Evolutionary conservation across 2,329 filamentous ascomycete genomes (phyloP).

Genomic region (Aspergillus ruber): DNA sequence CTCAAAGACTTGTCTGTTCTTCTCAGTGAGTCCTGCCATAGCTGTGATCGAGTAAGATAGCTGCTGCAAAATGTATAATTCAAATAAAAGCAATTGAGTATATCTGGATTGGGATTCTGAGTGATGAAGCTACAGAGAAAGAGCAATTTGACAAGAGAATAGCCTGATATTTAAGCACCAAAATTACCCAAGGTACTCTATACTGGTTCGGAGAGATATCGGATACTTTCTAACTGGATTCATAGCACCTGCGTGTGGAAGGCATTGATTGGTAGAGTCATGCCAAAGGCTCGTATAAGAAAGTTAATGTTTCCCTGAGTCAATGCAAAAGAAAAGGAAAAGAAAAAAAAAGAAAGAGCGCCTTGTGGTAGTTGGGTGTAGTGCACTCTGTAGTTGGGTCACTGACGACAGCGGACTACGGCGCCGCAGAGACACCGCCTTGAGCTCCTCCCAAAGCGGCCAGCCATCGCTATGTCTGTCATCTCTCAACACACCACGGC

Average conservation of each 20-base stretch:
- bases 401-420: constrained; percentile 7
- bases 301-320: background rate
- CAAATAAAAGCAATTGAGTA: background rate
- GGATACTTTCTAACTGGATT: constrained; percentile 18
- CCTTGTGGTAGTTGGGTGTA: background rate
- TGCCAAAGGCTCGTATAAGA: background rate
- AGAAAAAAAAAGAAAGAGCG: background rate
- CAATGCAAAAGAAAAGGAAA: background rate
- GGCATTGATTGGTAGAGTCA: background rate
- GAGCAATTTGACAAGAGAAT: background rate
- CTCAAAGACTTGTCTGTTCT: constrained; percentile 37
- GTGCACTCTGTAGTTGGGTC: background rate
- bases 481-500: background rate
- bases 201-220: constrained; percentile 25
- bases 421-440: constrained; percentile 21
- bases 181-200: background rate
- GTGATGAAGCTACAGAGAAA: background rate
- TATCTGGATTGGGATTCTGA: background rate
- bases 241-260: background rate
- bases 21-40: constrained; percentile 31
- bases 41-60: background rate
- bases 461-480: constrained; percentile 4
- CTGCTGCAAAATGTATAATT: background rate
- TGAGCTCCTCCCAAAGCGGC: constrained; percentile 17
- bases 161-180: background rate